Evolutionary conservation across 2,329 filamentous ascomycete genomes (phyloP).

Genomic region (Proliferodiscus dingleyae): DNA sequence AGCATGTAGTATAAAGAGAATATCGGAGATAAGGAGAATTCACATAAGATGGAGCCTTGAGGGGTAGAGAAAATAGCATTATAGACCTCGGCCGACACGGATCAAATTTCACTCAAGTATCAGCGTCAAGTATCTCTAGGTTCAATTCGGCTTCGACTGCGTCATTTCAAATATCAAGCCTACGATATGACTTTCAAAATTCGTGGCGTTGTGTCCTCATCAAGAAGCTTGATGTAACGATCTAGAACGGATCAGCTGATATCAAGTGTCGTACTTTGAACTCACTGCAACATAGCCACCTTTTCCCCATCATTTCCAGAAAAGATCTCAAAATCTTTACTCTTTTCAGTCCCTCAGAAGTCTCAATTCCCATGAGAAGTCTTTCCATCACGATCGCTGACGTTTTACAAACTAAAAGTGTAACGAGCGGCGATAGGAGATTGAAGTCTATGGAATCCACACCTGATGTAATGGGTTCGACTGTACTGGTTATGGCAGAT

Average conservation of each 20-base stretch:
- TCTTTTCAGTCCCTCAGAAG: conserved; percentile 6
- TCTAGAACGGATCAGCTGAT: conserved; percentile 14
- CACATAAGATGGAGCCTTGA: too few species aligned
- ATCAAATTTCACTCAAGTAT: too few species aligned
- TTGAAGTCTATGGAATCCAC: conserved; percentile 11
- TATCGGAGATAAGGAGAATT: too few species aligned
- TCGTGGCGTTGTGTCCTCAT: conserved; percentile 23
- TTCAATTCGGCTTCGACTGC: too few species aligned
- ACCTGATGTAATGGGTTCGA: conserved; percentile 11
- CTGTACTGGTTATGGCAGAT: conserved; percentile 7
- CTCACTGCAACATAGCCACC: conserved; percentile 20
- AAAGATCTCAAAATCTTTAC: conserved; percentile 16
- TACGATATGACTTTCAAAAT: conserved; percentile 18
- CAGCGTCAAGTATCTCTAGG: too few species aligned
- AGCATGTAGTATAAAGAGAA: too few species aligned
- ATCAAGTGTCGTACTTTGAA: too few species aligned
- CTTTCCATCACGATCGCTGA: conserved; percentile 15
- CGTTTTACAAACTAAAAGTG: conserved; percentile 17
- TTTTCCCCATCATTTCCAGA: conserved; percentile 10
- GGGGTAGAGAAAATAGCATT: too few species aligned
- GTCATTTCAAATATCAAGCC: too few species aligned
- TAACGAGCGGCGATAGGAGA: conserved; percentile 15
- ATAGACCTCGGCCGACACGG: too few species aligned
- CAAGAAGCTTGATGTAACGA: conserved; percentile 19
- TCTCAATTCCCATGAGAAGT: conserved; percentile 7